Percentiles rank a stretch among this genome's conserved stretches.
These are phyloP conservation scores for Suillus subluteus DNA, from an alignment of 768 basidiomycete species.

Conservation along the genomic window DNA sequence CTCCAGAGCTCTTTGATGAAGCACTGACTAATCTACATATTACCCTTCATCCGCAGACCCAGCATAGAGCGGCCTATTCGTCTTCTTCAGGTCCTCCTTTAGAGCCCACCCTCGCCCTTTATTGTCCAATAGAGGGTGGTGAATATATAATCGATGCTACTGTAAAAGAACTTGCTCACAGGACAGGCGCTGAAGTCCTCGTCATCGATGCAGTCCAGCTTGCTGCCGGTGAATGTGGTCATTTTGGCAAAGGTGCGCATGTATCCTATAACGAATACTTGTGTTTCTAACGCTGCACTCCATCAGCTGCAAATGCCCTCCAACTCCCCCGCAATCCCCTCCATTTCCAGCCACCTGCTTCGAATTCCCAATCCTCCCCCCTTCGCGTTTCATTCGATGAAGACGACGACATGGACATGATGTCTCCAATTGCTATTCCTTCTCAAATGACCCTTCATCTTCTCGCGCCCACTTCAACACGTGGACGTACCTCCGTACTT, in stretches of 20 bases:
- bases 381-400: slow-evolving; percentile 36
- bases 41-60: slow-evolving; percentile 80
- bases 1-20: slow-evolving; percentile 75
- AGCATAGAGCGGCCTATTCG: slow-evolving; percentile 69
- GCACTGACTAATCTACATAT: slow-evolving; percentile 76
- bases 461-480: slow-evolving; percentile 39
- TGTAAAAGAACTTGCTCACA: slow-evolving; percentile 74
- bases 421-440: slow-evolving; percentile 43
- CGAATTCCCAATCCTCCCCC: slow-evolving; percentile 27
- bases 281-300: slow-evolving; percentile 7
- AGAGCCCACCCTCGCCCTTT: slow-evolving; percentile 85
- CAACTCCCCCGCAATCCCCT: slow-evolving; percentile 76
- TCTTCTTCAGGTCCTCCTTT: slow-evolving; percentile 54
- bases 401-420: slow-evolving; percentile 56
- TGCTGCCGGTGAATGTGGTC: slow-evolving; percentile 87
- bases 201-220: slow-evolving; percentile 84
- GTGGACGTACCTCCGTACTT: slow-evolving; percentile 38
- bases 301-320: slow-evolving; percentile 66
- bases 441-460: slow-evolving; percentile 54
- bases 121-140: slow-evolving; percentile 83
- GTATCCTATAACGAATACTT: background rate
- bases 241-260: slow-evolving; percentile 73
- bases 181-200: slow-evolving; percentile 78
- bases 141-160: slow-evolving; percentile 82
- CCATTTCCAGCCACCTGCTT: slow-evolving; percentile 52